Evolutionary conservation across 1,284 basidiomycete genomes (phyloP).

Genomic region (Rhizoctonia solani): DNA sequence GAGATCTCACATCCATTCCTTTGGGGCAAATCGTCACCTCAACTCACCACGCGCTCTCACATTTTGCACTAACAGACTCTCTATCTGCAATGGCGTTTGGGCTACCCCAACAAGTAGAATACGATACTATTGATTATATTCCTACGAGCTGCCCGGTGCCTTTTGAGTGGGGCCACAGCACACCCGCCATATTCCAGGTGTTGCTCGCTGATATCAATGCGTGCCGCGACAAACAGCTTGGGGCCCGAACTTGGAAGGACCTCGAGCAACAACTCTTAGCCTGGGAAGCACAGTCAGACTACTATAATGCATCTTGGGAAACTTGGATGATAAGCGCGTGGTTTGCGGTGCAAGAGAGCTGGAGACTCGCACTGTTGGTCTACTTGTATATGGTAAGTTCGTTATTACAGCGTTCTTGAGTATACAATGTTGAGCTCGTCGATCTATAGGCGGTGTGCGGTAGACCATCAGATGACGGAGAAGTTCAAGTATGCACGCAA

Average conservation of each 20-base stretch:
- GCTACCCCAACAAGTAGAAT: conserved; percentile 12
- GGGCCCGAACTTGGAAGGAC: neutral
- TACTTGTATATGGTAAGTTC: conserved; percentile 7
- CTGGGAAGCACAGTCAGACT: neutral
- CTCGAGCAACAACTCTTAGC: neutral
- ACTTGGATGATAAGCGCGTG: neutral
- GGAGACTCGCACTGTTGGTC: neutral
- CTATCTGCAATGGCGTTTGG: conserved; percentile 2
- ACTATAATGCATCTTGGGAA: neutral
- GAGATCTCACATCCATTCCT: neutral
- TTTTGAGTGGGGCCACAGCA: neutral
- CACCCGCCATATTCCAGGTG: neutral
- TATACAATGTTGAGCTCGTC: neutral
- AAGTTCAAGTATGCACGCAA: neutral
- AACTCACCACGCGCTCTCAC: neutral
- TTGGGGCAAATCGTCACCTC: neutral
- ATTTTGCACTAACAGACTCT: neutral
- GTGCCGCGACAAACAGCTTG: neutral
- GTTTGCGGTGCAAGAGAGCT: neutral
- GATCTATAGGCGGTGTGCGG: conserved; percentile 4
- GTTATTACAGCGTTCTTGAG: neutral
- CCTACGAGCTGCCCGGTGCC: neutral
- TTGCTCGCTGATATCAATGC: neutral
- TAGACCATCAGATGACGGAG: neutral
- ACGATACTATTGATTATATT: neutral